Base-by-base conservation (phyloP, 2,329 filamentous ascomycete species). In the Cladosporium sphaerospermum region DNA sequence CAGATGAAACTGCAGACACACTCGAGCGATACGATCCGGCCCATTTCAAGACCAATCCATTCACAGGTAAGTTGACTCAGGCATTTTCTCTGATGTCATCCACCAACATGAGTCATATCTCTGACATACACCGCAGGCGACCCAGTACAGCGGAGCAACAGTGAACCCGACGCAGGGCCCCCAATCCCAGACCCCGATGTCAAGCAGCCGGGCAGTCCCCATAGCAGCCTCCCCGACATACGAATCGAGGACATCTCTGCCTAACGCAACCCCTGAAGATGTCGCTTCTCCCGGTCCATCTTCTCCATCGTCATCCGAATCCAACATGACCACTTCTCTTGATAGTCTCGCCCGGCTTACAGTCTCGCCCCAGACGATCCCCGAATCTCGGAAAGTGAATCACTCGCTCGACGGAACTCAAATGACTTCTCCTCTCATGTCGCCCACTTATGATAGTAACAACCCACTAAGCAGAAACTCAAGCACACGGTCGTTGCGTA, bases 281-380 rank as follows among this genome's bases (percentile, higher is more conserved):
- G 43, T 42, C 9, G 28, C 44, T 2, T 46, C 50, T 11, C 50
- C 50, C 36, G 48, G 50, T 11, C 56, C 57, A 23, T 57, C 63
- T 23, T 56, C 60, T n/a, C 46, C 57, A 16, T 61, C 62, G 42
- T 57, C 61, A 6, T 57, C 55, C 9, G 57, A 60, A 19, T 51
- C 43, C 16, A 61, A 54, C 37, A 57, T 65, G 56, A 59, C 58
- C 28, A 57, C 61, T 31, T 65, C 62, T 16, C 57, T 62, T 39
- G 61, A 64, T 36, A 66, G 64, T 45, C 59, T 67, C n/a, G 54
- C 58, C 13, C 57, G 53, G 44, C 52, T 66, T 33, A 60, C 55
- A 2, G 59, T 66, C 4, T 65, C 63, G 31, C 64, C 58, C 33
- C 63, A 64, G 52, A 66, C 64, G 7, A 67, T 67, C 33, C 64